Evolutionary conservation across 2,329 filamentous ascomycete genomes (phyloP), one percentile per base, ranked within the genome.

Genomic region (Leptographium radiaticola): DNA sequence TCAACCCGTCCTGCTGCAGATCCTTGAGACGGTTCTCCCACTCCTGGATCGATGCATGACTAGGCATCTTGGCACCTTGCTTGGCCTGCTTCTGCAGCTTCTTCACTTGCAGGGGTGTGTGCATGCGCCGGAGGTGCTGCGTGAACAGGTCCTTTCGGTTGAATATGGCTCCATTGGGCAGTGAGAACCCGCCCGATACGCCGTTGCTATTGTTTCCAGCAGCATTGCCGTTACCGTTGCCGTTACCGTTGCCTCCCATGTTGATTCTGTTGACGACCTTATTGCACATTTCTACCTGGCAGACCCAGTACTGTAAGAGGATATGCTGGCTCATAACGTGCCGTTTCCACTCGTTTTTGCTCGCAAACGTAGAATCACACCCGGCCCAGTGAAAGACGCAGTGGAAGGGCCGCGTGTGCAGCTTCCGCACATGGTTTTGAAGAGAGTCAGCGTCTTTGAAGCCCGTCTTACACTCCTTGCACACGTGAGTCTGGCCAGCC

Each of bases 311-410:
- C 50, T 79, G 73, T 4, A 89, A 73, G 53, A 84, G 79, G 36
- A 96, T 75, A 63, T 97, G 91, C 64, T 95, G 87, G 0, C 85
- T 87, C 42, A 75, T 73, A 61, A 93, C 81, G 63, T 97, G 91
- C 0, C 91, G 81, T 67, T 96, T 96, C 91, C 91, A 96, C 66
- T 96, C 90, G 65, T 96, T 95, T 70, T 95, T 96, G 60, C 78
- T 84, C 2, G 79, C 77, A 63, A 95, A 95, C 0, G 77, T 83
- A 2, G 83, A 80, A 0, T 59, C 61, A 69, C 91, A 97, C 30
- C 85, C 87, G 53, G 90, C 93, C 53, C 80, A 83, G 34, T 79
- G 72, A 65, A 96, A 89, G 54, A 88, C 81, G 66, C 91, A 97
- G 30, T 76, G 73, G 63, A 91, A 93, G 0, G 80, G 76, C 1